phyloP scores from a whole-genome alignment of 148 eudicot species.

The Dianthus caryophyllus region DNA sequence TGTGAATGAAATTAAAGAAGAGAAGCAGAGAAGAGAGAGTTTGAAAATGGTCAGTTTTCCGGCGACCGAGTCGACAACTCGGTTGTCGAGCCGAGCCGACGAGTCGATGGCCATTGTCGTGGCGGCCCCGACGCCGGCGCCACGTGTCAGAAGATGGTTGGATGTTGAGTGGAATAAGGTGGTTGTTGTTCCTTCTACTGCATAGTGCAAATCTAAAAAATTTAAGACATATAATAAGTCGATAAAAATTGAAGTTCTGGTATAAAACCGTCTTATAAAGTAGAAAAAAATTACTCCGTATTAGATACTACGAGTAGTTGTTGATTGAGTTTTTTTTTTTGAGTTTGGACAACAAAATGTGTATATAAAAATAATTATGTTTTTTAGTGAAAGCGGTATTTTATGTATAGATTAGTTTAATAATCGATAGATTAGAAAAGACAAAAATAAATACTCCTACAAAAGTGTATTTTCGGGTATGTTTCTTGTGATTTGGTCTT shows the following conservation, averaged over 20 bases:
- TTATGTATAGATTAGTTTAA: background rate
- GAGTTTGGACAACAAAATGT: no score
- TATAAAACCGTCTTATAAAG: background rate
- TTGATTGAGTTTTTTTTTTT: no score
- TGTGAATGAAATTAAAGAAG: conserved; percentile 17
- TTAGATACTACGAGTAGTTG: no score
- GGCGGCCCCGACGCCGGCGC: background rate
- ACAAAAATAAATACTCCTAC: background rate
- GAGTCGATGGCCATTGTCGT: conserved; percentile 2
- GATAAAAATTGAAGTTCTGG: no score
- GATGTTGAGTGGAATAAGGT: conserved; percentile 33
- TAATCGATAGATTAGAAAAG: background rate
- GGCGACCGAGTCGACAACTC: conserved; percentile 31
- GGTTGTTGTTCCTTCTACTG: conserved; percentile 1
- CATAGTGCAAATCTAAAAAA: background rate
- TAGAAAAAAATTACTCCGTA: no score
- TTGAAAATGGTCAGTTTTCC: conserved; percentile 22
- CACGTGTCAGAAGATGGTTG: conserved; percentile 28
- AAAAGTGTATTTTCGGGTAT: background rate
- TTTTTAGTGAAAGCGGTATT: background rate
- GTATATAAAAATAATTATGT: no score
- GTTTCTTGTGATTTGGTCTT: background rate
- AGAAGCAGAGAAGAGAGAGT: conserved; percentile 28
- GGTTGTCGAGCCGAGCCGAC: background rate
- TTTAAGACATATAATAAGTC: background rate